These are phyloP conservation scores for Scorias spongiosa DNA, from an alignment of 2,329 filamentous ascomycete species.

Conservation along the genomic window DNA sequence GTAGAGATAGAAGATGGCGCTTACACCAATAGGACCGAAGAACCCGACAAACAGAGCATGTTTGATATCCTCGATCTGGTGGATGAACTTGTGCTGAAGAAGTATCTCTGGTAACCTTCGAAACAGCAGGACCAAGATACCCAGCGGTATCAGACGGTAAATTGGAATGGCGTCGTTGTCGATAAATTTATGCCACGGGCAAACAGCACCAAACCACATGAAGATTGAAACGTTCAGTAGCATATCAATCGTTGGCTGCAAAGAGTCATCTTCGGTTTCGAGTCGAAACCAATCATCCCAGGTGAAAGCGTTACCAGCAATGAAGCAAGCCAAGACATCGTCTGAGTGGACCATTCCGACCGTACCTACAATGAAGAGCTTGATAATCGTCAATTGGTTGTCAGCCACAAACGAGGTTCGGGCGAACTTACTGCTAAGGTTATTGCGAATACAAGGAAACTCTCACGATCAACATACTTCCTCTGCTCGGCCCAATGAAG, in stretches of 20 bases:
- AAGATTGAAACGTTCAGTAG: constrained; percentile 79
- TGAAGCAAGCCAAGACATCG: constrained; percentile 81
- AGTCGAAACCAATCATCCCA: constrained; percentile 92
- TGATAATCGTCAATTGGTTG: background rate
- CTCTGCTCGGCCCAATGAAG: constrained; percentile 72
- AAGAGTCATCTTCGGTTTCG: constrained; percentile 74
- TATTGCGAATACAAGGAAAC: constrained; percentile 75
- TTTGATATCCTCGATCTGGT: constrained; percentile 56
- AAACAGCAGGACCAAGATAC: constrained; percentile 60
- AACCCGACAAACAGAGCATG: constrained; percentile 82
- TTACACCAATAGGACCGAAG: constrained; percentile 84
- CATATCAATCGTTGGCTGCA: constrained; percentile 94
- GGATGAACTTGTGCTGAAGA: constrained; percentile 57
- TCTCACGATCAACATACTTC: constrained; percentile 72
- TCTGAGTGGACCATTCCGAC: constrained; percentile 78
- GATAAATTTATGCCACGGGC: constrained; percentile 61
- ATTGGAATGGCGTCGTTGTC: constrained; percentile 55
- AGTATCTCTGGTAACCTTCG: constrained; percentile 66
- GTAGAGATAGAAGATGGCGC: constrained; percentile 80
- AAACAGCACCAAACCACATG: constrained; percentile 78
- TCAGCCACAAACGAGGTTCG: too few relatives aligned
- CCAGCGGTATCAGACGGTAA: constrained; percentile 57
- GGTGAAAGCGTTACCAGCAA: constrained; percentile 80
- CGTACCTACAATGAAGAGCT: constrained; percentile 72
- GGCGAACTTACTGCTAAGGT: constrained; percentile 48